phyloP scores from a whole-genome alignment of 176 grass and related monocot species.

The Lolium perenne region DNA sequence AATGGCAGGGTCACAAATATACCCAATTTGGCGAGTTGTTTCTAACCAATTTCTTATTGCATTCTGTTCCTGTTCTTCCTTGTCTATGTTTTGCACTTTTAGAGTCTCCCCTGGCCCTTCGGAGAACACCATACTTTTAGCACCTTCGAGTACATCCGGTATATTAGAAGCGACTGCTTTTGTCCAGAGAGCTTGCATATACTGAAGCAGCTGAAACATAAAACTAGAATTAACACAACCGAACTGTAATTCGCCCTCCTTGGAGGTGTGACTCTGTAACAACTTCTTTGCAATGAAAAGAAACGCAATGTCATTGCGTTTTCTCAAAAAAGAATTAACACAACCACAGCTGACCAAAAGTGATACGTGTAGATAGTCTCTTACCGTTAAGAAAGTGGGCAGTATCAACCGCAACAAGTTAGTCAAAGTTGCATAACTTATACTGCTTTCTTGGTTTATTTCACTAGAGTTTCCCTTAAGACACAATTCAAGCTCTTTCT shows the following conservation, averaged over 20 bases:
- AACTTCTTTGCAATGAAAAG: too few relatives aligned
- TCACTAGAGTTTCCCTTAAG: conserved; percentile 8
- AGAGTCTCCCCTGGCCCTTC: background rate
- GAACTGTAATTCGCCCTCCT: too few relatives aligned
- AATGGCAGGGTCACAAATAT: background rate
- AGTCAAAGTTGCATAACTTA: conserved; percentile 3
- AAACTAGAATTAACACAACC: conserved; percentile 1
- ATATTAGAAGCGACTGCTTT: background rate
- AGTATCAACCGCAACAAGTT: background rate
- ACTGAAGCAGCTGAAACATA: conserved; percentile 13
- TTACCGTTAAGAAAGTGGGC: background rate
- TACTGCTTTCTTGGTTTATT: background rate
- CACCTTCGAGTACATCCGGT: background rate
- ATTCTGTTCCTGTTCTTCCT: conserved; percentile 9
- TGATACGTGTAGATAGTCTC: background rate
- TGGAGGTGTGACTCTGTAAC: too few relatives aligned
- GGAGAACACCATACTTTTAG: background rate
- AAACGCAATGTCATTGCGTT: too few relatives aligned
- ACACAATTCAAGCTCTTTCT: conserved; percentile 2
- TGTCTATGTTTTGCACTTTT: background rate
- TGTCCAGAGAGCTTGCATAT: background rate
- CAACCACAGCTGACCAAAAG: background rate
- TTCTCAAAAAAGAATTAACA: background rate
- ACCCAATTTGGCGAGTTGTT: conserved; percentile 16
- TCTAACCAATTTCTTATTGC: conserved; percentile 23